Conservation (phyloP, 2,329 filamentous ascomycete species). For the Diaporthe humulicola region DNA sequence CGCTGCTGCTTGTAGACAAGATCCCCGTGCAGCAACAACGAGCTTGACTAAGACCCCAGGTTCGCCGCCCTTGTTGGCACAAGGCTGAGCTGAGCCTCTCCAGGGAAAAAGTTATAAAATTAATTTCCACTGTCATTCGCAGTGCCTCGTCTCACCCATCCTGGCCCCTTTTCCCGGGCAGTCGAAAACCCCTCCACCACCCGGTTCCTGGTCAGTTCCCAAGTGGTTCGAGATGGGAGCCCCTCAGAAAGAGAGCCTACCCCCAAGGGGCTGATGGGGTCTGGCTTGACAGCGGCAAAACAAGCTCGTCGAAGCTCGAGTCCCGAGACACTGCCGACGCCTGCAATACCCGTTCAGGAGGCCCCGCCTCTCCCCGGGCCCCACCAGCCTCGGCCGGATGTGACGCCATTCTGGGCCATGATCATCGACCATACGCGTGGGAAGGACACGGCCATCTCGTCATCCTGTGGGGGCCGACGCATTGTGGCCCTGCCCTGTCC, state of each 20-base stretch:
- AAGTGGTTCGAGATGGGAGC: not conserved
- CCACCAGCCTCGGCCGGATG: slow-evolving; percentile 15
- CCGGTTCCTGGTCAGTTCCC: slow-evolving; percentile 8
- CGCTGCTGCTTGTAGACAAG: slow-evolving; percentile 1
- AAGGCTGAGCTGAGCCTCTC: not conserved
- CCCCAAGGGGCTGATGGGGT: not conserved
- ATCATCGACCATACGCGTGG: slow-evolving; percentile 3
- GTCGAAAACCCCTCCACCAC: not conserved
- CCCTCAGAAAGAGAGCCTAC: not conserved
- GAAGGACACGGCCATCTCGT: slow-evolving; percentile 7
- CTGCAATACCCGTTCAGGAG: slow-evolving; percentile 10
- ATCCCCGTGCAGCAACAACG: not conserved
- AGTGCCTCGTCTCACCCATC: not conserved
- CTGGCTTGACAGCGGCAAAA: not conserved
- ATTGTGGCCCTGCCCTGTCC: not conserved
- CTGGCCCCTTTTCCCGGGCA: not conserved
- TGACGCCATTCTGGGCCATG: slow-evolving; percentile 15
- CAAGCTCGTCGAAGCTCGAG: slow-evolving; percentile 15
- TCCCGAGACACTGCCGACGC: slow-evolving; percentile 5
- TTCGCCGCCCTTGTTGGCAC: not conserved
- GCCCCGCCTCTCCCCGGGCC: not conserved
- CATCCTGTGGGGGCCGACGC: not conserved
- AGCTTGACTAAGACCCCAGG: slow-evolving; percentile 8
- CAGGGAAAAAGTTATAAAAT: not conserved
- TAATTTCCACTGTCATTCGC: not conserved